Evolutionary conservation across 176 grass and related monocot species (phyloP), one percentile per base, ranked within the genome.

Genomic region (Canna indica): DNA sequence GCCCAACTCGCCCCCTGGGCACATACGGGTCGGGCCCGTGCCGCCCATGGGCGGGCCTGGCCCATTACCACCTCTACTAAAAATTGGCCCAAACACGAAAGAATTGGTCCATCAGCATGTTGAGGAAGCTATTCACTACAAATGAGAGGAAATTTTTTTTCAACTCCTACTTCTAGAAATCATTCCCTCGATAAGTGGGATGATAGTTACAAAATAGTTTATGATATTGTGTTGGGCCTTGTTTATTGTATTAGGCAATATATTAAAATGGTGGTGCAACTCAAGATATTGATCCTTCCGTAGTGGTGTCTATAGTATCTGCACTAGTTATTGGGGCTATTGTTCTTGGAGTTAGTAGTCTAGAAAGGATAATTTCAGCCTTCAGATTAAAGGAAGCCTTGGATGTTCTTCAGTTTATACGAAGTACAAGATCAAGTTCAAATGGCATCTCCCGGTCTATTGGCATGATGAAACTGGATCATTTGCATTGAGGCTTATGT

Each of bases 331-430:
- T 99, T 61, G 95, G 90, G 47, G 80, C 82, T 83, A 70, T 93
- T 85, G 75, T 94, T 82, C 90, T 90, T 82, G 95, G 90, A 47
- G 75, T 86, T 62, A 65, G 83, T 67, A 99, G 78, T 73, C 83
- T 99, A 24, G 87, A 99, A 71, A 67, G 95, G 75, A 87, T 99
- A 84, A 77, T 94, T 70, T 57, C 77, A 68, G 82, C 86, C 70
- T 72, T 99, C 67, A 99, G 84, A 78, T 69, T 99, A 87, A 90
- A 94, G 80, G 95, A 99, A 70, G 84, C 84, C 67, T 74, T 99
- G 82, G 87, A 99, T 77, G 75, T 81, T 87, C 69, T 86, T 62
- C 90, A 94, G 66, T 81, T 93, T 5, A 69, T 94, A 69, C 87
- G 80, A 77, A 84, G 78, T 78, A 70, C 86, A 60, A 94, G 90